Conservation (phyloP, 495 filamentous ascomycete genomes). For the Amniculicola lignicola region DNA sequence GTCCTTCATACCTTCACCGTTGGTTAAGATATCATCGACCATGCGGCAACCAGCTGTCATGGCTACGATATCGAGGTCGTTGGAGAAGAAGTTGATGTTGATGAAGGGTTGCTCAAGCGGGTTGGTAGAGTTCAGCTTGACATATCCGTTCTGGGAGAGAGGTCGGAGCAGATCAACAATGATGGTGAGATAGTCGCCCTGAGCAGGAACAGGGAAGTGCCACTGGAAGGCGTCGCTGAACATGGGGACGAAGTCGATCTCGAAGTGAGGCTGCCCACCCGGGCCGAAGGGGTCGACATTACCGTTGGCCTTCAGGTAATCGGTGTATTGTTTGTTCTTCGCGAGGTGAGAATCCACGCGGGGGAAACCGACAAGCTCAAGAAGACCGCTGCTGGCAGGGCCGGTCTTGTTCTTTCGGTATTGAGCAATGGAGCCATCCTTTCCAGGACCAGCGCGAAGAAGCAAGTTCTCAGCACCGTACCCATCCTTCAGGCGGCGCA, state of each 20-base stretch:
- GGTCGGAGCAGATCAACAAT: constrained; percentile 61
- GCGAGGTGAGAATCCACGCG: constrained; percentile 54
- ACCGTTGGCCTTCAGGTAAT: constrained; percentile 51
- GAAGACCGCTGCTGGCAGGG: constrained; percentile 50
- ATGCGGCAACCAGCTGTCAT: constrained; percentile 57
- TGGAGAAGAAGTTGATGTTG: constrained; percentile 59
- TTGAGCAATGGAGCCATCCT: constrained; percentile 46
- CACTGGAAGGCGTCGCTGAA: constrained; percentile 63
- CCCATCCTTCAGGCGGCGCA: constrained; percentile 56
- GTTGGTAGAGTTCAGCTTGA: constrained; percentile 51
- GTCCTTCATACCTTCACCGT: constrained; percentile 57
- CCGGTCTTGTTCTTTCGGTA: constrained; percentile 53
- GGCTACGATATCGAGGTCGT: constrained; percentile 56
- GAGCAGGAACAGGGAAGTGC: constrained; percentile 54
- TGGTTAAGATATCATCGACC: constrained; percentile 54
- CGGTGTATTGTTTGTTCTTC: constrained; percentile 49
- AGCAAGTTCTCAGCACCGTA: constrained; percentile 53
- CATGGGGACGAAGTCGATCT: constrained; percentile 62
- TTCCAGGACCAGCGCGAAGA: constrained; percentile 49
- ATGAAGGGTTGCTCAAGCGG: constrained; percentile 54
- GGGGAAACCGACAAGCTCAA: constrained; percentile 57
- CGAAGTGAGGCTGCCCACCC: constrained; percentile 60
- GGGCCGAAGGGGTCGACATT: constrained; percentile 59
- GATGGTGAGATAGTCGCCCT: constrained; percentile 53
- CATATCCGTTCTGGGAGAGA: constrained; percentile 39